Conservation (phyloP, 768 basidiomycete genomes). For the Kwoniella bestiolae region DNA sequence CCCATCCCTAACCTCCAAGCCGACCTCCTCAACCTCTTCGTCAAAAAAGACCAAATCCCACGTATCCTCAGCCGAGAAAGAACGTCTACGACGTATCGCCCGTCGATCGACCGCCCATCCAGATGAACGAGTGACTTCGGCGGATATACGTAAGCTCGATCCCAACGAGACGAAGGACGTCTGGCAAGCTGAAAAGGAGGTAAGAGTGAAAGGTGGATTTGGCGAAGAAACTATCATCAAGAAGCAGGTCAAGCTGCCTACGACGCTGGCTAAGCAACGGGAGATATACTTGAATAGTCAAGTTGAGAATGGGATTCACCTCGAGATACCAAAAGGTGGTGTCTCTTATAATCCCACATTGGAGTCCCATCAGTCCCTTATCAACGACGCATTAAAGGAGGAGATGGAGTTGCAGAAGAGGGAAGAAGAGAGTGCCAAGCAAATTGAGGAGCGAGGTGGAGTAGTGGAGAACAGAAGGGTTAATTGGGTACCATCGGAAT, state of each 20-base stretch:
- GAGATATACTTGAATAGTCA: slow-evolving; percentile 30
- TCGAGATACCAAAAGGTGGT: slow-evolving; percentile 71
- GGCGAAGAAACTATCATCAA: slow-evolving; percentile 53
- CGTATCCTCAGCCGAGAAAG: slow-evolving; percentile 72
- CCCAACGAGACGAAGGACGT: slow-evolving; percentile 9
- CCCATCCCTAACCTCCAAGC: slow-evolving; percentile 71
- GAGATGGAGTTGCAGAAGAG: slow-evolving; percentile 68
- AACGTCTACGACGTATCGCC: slow-evolving; percentile 73
- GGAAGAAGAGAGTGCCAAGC: slow-evolving; percentile 63
- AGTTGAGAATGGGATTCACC: slow-evolving; percentile 22
- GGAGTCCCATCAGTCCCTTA: slow-evolving; percentile 71
- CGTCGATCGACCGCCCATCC: slow-evolving; percentile 25
- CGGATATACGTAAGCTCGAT: slow-evolving; percentile 7
- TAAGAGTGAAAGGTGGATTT: slow-evolving; percentile 57
- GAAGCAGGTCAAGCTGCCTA: slow-evolving; percentile 45
- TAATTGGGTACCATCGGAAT: slow-evolving; percentile 48
- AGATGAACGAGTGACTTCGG: slow-evolving; percentile 23
- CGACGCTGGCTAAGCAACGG: slow-evolving; percentile 44
- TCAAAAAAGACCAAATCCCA: slow-evolving; percentile 23
- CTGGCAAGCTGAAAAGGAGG: slow-evolving; percentile 15
- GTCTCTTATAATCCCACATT: slow-evolving; percentile 87
- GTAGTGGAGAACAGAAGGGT: slow-evolving; percentile 55
- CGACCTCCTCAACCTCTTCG: slow-evolving; percentile 32
- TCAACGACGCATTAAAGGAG: slow-evolving; percentile 68
- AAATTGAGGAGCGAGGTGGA: slow-evolving; percentile 65